These are phyloP conservation scores for Rhizophagus clarus DNA, from an alignment of 192 early-diverging fungal genomes.

Conservation along the genomic window DNA sequence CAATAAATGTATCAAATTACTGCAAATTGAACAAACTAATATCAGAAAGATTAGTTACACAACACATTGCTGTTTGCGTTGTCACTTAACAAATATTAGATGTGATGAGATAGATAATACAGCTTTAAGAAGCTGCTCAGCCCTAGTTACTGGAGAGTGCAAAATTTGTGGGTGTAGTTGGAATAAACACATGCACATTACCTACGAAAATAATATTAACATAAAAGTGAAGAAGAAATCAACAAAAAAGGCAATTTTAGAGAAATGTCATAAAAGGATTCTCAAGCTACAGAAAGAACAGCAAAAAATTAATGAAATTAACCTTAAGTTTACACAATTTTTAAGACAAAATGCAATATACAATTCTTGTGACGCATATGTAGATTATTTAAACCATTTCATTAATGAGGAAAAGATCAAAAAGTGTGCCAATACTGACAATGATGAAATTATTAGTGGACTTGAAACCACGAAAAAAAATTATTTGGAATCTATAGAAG, in stretches of 20 bases:
- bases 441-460: slow-evolving; percentile 14
- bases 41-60: slow-evolving; percentile 32
- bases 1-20: slow-evolving; percentile 1
- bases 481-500: slow-evolving; percentile 32
- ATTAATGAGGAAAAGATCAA: slow-evolving; percentile 32
- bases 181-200: slow-evolving; percentile 37
- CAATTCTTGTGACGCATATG: slow-evolving; percentile 27
- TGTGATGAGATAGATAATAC: slow-evolving; percentile 30
- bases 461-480: slow-evolving; percentile 25
- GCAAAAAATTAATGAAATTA: slow-evolving; percentile 30
- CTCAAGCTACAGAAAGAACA: slow-evolving; percentile 32
- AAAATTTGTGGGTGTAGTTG: slow-evolving; percentile 33
- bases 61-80: slow-evolving; percentile 34
- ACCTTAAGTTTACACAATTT: slow-evolving; percentile 36
- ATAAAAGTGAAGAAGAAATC: slow-evolving; percentile 31
- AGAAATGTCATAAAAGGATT: no score
- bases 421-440: slow-evolving; percentile 9
- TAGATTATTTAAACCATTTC: slow-evolving; percentile 34
- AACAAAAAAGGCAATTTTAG: slow-evolving; percentile 4
- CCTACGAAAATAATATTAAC: slow-evolving; percentile 27
- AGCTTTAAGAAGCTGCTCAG: slow-evolving; percentile 26
- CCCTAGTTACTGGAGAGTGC: slow-evolving; percentile 32
- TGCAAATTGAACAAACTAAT: not conserved
- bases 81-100: slow-evolving; percentile 31
- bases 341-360: slow-evolving; percentile 36